phyloP scores from a whole-genome alignment of 371 early-diverging fungal genomes.

The Gilbertella persicaria region DNA sequence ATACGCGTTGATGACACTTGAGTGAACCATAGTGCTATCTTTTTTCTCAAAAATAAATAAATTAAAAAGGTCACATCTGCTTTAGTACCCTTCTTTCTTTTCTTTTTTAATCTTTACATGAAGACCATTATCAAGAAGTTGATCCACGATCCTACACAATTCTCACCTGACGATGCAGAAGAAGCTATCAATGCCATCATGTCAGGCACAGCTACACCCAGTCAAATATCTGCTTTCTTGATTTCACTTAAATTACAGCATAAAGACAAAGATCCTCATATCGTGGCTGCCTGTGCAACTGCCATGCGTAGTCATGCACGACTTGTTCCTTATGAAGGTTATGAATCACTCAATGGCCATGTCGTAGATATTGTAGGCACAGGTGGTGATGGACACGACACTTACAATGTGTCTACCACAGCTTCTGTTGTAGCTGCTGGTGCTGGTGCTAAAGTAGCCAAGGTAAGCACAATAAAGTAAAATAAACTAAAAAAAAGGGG shows the following conservation, averaged over 20 bases:
- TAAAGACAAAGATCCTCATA: conserved; percentile 73
- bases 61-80: no score
- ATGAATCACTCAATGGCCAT: conserved; percentile 42
- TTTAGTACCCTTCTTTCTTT: no score
- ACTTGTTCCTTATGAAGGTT: conserved; percentile 48
- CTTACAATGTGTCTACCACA: conserved; percentile 95
- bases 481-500: no score
- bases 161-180: conserved; percentile 69
- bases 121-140: conserved; percentile 64
- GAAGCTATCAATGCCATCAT: conserved; percentile 75
- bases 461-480: conserved; percentile 53
- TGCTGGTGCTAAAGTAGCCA: conserved; percentile 91
- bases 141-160: conserved; percentile 59
- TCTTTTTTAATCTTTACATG: no score
- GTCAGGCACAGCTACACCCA: conserved; percentile 69
- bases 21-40: no score
- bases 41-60: no score
- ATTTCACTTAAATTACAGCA: conserved; percentile 70
- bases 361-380: conserved; percentile 96
- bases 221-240: conserved; percentile 89
- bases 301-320: conserved; percentile 68
- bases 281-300: conserved; percentile 78
- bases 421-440: conserved; percentile 92
- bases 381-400: conserved; percentile 97
- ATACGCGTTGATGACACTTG: no score